Base-by-base conservation (phyloP, 345 rosid genomes). In the Arabidopsis suecica region DNA sequence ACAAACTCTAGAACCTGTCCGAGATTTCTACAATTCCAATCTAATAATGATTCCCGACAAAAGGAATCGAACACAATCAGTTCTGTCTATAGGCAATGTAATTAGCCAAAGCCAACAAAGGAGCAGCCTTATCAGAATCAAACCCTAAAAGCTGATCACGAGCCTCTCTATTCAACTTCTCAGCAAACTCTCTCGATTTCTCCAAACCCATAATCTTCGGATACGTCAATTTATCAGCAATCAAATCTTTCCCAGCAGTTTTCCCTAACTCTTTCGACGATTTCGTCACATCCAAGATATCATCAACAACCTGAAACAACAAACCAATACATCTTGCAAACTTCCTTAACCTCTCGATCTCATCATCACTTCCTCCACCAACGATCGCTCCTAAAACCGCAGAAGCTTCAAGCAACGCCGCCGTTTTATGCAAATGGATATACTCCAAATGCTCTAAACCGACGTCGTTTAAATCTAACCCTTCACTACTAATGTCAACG, bases 261-360 rank as follows among this genome's bases (percentile, higher is more conserved):
- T 95, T 92, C 22, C 99, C 99, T 65, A 92, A 47, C 60, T 95
- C 97, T 44, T 86, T 40, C 0, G 97, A 90, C 1, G 99, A 90
- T 74, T 80, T 86, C 1, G 99, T 95, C 59, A 95, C 84, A 71
- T 95, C 99, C 55, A 95, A 88, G n/a, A 95, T 90, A 56, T 92
- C 97, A 79, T 95, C 99, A 69, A 95, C 96, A 6, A 95, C 97
- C 61, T 95, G 99, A 80, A 95, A 90, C 88, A 95, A 69, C 22
- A 95, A 28, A 18, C 99, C 98, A 16, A 89, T 83, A 65, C 82
- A 79, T 68, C 90, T 81, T 1, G 99, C 93, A 18, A 86, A 95
- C 14, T 75, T 80, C 84, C 98, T 84, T 74, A 95, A 44, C 72
- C 60, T 87, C 78, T 95, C 99, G 20, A 95, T 85, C 30, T 85